Evolutionary conservation across 73 alveolate species (phyloP), one percentile per base, ranked within the genome.

Genomic region (Uronychia binucleata): DNA sequence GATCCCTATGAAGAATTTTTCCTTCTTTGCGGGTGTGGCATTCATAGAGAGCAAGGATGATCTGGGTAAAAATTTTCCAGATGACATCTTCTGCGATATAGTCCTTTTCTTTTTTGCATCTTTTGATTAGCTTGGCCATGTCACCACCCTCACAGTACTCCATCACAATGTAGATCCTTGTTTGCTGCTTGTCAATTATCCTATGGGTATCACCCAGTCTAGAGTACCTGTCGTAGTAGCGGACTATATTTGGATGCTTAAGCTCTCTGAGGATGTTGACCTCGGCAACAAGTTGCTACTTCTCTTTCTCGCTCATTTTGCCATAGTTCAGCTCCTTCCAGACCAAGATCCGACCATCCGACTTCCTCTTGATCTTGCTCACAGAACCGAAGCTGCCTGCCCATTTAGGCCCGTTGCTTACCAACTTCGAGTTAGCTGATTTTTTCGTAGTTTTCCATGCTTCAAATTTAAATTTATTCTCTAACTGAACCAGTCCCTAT

Each of bases 141-240:
- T 97, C 99, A 1, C 99, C 99, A 13, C 98, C 98, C 58, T 91
- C 95, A 81, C 99, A 97, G 91, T 94, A 95, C 84, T 97, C 99
- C 98, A 96, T 97, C 46, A 96, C 84, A 34, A 97, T 96, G 81
- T 82, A 97, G 28, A 97, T 96, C 90, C 96, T 97, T 1, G 98
- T 86, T 14, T 90, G 59, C 78, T 94, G 92, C 81, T 93, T 95
- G 32, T 97, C 99, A 28, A 97, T 97, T 34, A 96, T 92, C 81
- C 98, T 91, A 33, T 13, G 30, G 31, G 59, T 35, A 33, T 27
- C 28, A 78, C 14, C 19, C 0, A 30, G 5, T 58, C 57, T 26
- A 31, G 26, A 1, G 29, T 86, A 80, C 83, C 93, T 75, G 89
- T 96, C 99, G 88, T 93, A 97, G 88, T 96, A 97, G 91, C 93